These are phyloP conservation scores for Oryza meridionalis DNA, from an alignment of 176 grass and related monocot species.

Conservation along the genomic window DNA sequence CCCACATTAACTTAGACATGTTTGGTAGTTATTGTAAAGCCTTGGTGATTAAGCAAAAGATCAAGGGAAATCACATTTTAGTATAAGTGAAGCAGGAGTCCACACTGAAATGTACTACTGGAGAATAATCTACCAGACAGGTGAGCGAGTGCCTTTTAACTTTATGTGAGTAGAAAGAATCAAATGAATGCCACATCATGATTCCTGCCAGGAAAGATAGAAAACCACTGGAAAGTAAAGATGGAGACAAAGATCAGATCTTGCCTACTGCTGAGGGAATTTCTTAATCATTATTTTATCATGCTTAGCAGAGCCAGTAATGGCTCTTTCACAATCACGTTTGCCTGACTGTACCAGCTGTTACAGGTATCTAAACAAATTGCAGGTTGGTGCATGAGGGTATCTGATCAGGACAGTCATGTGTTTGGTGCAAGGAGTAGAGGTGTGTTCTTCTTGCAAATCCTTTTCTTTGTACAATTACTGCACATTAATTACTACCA, in stretches of 20 bases:
- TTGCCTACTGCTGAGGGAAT: slow-evolving; percentile 35
- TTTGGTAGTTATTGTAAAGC: slow-evolving; percentile 11
- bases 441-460: background rate
- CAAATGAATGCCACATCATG: slow-evolving; percentile 45
- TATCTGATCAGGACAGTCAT: slow-evolving; percentile 30
- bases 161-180: slow-evolving; percentile 36
- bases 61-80: background rate
- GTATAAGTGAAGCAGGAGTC: background rate
- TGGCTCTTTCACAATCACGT: slow-evolving; percentile 1
- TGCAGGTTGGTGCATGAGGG: slow-evolving; percentile 34
- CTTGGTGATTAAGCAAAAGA: slow-evolving; percentile 2
- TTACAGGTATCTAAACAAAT: slow-evolving; percentile 35
- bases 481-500: background rate
- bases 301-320: slow-evolving; percentile 29
- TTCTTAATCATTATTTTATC: background rate
- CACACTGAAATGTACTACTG: slow-evolving; percentile 19
- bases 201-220: slow-evolving; percentile 30
- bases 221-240: slow-evolving; percentile 37
- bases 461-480: slow-evolving; percentile 1
- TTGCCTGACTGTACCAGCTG: slow-evolving; percentile 16
- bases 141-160: background rate
- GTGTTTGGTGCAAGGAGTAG: slow-evolving; percentile 48
- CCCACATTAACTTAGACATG: slow-evolving; percentile 15
- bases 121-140: slow-evolving; percentile 28
- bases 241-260: slow-evolving; percentile 54